Conservation (phyloP, 495 filamentous ascomycete genomes). For the Chaetomidium leptoderma region DNA sequence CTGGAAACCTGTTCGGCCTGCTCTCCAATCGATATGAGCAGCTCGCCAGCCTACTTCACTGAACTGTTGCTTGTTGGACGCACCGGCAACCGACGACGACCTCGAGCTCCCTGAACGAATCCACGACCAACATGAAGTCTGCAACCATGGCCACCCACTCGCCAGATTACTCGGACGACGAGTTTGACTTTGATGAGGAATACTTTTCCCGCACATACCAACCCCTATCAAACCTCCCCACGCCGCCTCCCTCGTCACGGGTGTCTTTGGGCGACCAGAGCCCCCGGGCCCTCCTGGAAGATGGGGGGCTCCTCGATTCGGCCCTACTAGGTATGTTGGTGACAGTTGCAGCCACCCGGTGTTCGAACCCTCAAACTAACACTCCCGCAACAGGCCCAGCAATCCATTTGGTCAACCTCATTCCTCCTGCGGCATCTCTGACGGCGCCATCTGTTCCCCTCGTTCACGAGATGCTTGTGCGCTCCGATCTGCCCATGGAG, state of each 20-base stretch:
- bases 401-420: slow-evolving; percentile 51
- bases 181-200: slow-evolving; percentile 48
- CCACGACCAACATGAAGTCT: background rate
- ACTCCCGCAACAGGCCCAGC: slow-evolving; percentile 42
- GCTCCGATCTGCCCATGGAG: slow-evolving; percentile 47
- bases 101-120: slow-evolving; percentile 21
- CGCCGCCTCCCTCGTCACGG: slow-evolving; percentile 51
- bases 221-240: slow-evolving; percentile 57
- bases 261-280: slow-evolving; percentile 40
- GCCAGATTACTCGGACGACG: slow-evolving; percentile 41
- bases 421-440: slow-evolving; percentile 51
- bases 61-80: slow-evolving; percentile 32
- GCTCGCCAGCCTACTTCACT: slow-evolving; percentile 29
- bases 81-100: slow-evolving; percentile 28
- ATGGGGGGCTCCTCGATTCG: slow-evolving; percentile 40
- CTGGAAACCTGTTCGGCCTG: slow-evolving; percentile 11
- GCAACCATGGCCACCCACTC: slow-evolving; percentile 26
- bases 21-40: slow-evolving; percentile 33
- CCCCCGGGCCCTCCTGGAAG: slow-evolving; percentile 38
- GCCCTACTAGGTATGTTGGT: slow-evolving; percentile 44
- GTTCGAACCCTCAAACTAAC: background rate
- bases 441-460: slow-evolving; percentile 45
- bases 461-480: slow-evolving; percentile 49
- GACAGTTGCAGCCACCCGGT: background rate
- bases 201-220: slow-evolving; percentile 56